Conservation (phyloP, 2,329 filamentous ascomycete species). For the Cercospora citrullina region DNA sequence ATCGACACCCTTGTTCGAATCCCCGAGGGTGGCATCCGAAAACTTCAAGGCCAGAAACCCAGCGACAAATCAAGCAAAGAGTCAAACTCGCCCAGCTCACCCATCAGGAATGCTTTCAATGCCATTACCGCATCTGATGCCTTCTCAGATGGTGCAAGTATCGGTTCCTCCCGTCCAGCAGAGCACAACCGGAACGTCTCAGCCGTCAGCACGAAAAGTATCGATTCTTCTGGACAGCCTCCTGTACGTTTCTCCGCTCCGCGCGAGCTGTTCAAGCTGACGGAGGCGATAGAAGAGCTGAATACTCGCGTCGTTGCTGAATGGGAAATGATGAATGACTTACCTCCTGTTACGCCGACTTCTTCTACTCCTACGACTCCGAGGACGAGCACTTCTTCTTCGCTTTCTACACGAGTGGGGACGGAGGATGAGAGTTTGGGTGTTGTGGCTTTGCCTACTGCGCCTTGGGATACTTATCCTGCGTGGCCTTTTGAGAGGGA, state of each 20-base stretch:
- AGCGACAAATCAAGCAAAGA: conserved; percentile 28
- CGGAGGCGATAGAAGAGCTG: conserved; percentile 70
- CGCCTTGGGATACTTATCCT: conserved; percentile 56
- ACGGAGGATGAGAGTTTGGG: conserved; percentile 1
- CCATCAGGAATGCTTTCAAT: conserved; percentile 19
- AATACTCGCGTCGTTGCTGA: conserved; percentile 61
- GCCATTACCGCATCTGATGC: conserved; percentile 21
- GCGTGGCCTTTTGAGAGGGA: conserved; percentile 62
- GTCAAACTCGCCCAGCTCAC: neutral
- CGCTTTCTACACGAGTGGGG: neutral
- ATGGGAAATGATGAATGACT: conserved; percentile 57
- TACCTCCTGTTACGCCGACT: conserved; percentile 39
- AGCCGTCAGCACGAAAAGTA: neutral
- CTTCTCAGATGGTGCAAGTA: conserved; percentile 10
- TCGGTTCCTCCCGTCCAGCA: neutral
- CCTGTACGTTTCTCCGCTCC: conserved; percentile 77
- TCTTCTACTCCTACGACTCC: conserved; percentile 13
- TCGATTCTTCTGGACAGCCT: conserved; percentile 27
- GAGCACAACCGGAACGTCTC: neutral
- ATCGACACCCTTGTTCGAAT: conserved; percentile 86
- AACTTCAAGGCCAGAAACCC: conserved; percentile 60
- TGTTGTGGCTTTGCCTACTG: conserved; percentile 21
- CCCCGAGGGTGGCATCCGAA: conserved; percentile 75
- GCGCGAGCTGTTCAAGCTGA: conserved; percentile 84
- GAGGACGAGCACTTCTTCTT: neutral